These are phyloP conservation scores for Straminergon stramineum DNA, from an alignment of 225 moss, liverwort and hornwort genomes.

Conservation along the genomic window DNA sequence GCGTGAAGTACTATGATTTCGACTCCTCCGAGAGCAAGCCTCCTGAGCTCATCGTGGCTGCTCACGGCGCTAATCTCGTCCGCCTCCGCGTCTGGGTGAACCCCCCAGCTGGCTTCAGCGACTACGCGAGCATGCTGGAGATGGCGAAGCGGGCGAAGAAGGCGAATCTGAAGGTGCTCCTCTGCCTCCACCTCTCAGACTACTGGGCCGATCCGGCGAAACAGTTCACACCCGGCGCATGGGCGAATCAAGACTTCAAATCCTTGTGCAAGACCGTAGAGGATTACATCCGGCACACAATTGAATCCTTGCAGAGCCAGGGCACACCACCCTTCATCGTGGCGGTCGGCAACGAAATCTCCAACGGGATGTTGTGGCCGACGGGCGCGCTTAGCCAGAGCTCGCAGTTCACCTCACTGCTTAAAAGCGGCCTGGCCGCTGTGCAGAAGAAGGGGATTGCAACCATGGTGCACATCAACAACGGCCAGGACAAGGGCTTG, in stretches of 20 bases:
- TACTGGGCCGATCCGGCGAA: constrained; percentile 54
- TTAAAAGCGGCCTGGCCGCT: constrained; percentile 23
- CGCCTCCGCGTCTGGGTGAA: constrained; percentile 54
- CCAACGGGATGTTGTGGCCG: constrained; percentile 49
- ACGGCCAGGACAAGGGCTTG: constrained; percentile 39
- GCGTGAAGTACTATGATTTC: constrained; percentile 43
- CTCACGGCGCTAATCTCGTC: constrained; percentile 45
- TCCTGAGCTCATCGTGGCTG: constrained; percentile 33
- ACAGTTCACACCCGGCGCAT: constrained; percentile 42
- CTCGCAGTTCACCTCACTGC: constrained; percentile 29
- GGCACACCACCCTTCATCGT: constrained; percentile 45
- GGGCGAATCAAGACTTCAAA: constrained; percentile 24
- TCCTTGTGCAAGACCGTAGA: constrained; percentile 20
- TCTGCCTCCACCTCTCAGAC: constrained; percentile 51
- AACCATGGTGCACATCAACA: constrained; percentile 55
- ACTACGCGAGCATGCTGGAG: constrained; percentile 32
- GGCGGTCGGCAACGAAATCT: constrained; percentile 45
- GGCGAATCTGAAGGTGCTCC: constrained; percentile 34
- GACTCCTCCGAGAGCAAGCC: constrained; percentile 10
- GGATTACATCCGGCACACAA: constrained; percentile 10
- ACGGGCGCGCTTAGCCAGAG: constrained; percentile 20
- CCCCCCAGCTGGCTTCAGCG: constrained; percentile 42
- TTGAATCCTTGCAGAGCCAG: constrained; percentile 27
- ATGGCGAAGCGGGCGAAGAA: constrained; percentile 35
- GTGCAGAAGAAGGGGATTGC: constrained; percentile 34